A percentile compares a stretch with the other conserved stretches of the same genome.
These are phyloP conservation scores for Flaveria robusta DNA, from an alignment of 129 eudicot genomes.

Conservation along the genomic window DNA sequence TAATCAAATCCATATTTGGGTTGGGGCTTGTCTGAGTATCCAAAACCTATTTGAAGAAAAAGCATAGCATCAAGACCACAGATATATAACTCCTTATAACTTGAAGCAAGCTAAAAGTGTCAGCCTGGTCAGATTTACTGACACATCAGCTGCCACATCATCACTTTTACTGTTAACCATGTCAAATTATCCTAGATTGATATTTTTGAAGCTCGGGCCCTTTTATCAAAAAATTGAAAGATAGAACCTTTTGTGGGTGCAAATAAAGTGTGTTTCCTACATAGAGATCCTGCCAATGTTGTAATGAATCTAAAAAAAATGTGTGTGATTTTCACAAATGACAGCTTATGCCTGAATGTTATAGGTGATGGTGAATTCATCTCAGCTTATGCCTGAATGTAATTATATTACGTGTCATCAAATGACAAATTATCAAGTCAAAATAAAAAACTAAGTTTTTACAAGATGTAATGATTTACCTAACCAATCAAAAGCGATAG, in stretches of 20 bases:
- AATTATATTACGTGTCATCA: constrained; percentile 12
- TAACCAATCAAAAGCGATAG: constrained; percentile 91
- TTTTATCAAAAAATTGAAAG: not conserved
- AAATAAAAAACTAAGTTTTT: constrained; percentile 3
- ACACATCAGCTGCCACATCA: not conserved
- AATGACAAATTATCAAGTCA: constrained; percentile 7
- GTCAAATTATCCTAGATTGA: not conserved
- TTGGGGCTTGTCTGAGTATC: constrained; percentile 97
- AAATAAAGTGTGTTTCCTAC: not conserved
- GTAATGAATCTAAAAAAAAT: not conserved
- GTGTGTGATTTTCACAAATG: constrained; percentile 5
- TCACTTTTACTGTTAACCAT: not conserved
- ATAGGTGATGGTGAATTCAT: constrained; percentile 3
- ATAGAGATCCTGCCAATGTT: not conserved
- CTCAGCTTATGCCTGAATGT: constrained; percentile 1
- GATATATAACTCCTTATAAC: not conserved
- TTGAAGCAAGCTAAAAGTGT: not conserved
- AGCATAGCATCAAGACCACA: constrained; percentile 21
- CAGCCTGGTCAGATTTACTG: constrained; percentile 3
- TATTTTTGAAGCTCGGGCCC: not conserved
- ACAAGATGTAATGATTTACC: constrained; percentile 46
- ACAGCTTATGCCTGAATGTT: not conserved
- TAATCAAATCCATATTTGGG: constrained; percentile 94
- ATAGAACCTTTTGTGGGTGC: constrained; percentile 4
- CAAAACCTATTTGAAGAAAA: constrained; percentile 67